Evolutionary conservation across 176 grass and related monocot species (phyloP).

Genomic region (Pontederia crassipes): DNA sequence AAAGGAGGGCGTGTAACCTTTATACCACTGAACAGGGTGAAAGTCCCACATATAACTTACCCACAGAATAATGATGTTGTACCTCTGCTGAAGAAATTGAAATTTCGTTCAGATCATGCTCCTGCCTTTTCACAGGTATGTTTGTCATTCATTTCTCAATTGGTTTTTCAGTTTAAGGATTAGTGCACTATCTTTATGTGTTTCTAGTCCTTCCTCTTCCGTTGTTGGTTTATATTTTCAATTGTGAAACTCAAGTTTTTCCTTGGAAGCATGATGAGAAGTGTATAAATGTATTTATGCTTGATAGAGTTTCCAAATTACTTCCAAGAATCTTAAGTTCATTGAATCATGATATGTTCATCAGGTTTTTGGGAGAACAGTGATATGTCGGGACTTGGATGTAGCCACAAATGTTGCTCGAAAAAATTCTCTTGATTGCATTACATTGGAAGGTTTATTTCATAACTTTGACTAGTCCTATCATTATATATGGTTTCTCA

Average conservation of each 20-base stretch:
- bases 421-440: conserved; percentile 81
- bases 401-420: conserved; percentile 78
- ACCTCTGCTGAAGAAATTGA: conserved; percentile 84
- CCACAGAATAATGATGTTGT: conserved; percentile 91
- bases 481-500: conserved; percentile 23
- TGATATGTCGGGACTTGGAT: conserved; percentile 95
- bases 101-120: conserved; percentile 68
- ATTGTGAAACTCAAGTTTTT: no score
- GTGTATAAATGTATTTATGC: background rate
- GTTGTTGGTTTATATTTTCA: no score
- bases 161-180: no score
- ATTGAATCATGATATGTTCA: conserved; percentile 21
- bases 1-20: conserved; percentile 98
- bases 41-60: conserved; percentile 56
- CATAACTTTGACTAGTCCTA: conserved; percentile 8
- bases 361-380: conserved; percentile 98
- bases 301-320: conserved; percentile 5
- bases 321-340: background rate
- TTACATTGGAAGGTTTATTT: conserved; percentile 76
- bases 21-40: conserved; percentile 93
- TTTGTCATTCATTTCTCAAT: background rate
- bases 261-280: no score
- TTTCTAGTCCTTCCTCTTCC: no score
- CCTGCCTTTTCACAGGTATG: conserved; percentile 83
- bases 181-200: no score